Base-by-base conservation (phyloP, 2,329 filamentous ascomycete genomes). In the Pyrenochaeta sp. region DNA sequence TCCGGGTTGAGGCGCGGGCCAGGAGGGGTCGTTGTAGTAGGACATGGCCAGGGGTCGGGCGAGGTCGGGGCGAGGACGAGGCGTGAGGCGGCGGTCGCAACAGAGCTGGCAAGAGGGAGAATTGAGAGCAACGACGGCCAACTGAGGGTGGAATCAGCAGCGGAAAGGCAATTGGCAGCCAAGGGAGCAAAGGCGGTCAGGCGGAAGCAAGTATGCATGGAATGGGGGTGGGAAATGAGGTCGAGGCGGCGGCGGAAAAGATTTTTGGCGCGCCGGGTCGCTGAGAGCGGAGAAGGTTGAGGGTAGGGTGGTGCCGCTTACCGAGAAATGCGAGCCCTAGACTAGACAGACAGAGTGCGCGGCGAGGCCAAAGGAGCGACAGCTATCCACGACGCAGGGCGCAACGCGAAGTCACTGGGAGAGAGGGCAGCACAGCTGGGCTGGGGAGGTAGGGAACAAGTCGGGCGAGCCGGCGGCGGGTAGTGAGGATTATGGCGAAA, bases 1-100 rank as follows among this genome's bases (percentile, higher is more conserved):
- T 61, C 78, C 76, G 54, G 82, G 76, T 52, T 81, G 80, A 51
- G 83, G 78, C 47, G 81, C 79, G 56, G 83, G 82, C 59, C 84
- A 87, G 75, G 77, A 64, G 53, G 66, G 81, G 67, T 84, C 81
- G 71, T 88, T 85, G 77, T 87, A 88, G 74, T 85, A 88, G 61
- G 85, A 81, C 83, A 88, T 88, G 55, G 39, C 50, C 44, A 40
- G 42, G 39, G 28, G 40, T 20, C 31, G 34, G 18, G 34, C 38
- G 22, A 37, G 48, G 32, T 32, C 24, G 37, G 26, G 32, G 31
- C 17, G 17, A 38, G 28, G 35, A 7, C 38, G 44, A 35, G 15
- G 28, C 44, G 40, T 30, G 34, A 27, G 31, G 37, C 34, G 42
- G 46, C 41, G 41, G 44, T 44, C 37, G 56, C 47, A 52, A 53